Evolutionary conservation across 306 rosid genomes (phyloP).

Genomic region (Sicyos baderoa): DNA sequence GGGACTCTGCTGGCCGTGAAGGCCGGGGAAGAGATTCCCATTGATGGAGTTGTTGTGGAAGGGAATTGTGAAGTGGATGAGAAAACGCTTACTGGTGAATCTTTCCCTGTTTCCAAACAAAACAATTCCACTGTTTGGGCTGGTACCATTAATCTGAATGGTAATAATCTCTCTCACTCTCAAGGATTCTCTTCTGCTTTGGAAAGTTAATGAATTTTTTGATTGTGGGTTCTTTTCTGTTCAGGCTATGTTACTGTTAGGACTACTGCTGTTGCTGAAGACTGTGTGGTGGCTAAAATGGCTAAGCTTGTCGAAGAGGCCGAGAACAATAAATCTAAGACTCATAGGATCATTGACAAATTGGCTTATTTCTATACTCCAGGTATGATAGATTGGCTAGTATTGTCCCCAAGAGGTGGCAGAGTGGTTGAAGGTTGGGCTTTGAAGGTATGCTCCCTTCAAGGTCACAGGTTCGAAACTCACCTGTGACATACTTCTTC

Average conservation of each 20-base stretch:
- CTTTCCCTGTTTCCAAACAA: slow-evolving; percentile 78
- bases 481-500: too few relatives aligned
- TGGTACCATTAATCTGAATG: slow-evolving; percentile 83
- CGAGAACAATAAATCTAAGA: slow-evolving; percentile 68
- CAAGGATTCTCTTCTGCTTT: not conserved
- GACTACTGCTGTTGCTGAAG: slow-evolving; percentile 79
- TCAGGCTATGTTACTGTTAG: slow-evolving; percentile 78
- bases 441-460: too few relatives aligned
- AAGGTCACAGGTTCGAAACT: too few relatives aligned
- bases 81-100: slow-evolving; percentile 82
- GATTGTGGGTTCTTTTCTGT: slow-evolving; percentile 24
- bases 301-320: slow-evolving; percentile 94
- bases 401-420: too few relatives aligned
- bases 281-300: slow-evolving; percentile 92
- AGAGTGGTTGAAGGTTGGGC: too few relatives aligned
- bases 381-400: too few relatives aligned
- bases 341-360: slow-evolving; percentile 71
- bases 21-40: slow-evolving; percentile 84
- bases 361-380: slow-evolving; percentile 87
- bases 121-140: slow-evolving; percentile 77
- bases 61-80: slow-evolving; percentile 84
- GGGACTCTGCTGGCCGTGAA: slow-evolving; percentile 63
- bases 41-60: slow-evolving; percentile 74
- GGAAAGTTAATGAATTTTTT: not conserved
- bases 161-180: slow-evolving; percentile 36